Base-by-base conservation (phyloP, 1,139 yeast genomes). In the Debaryomyces fabryi region DNA sequence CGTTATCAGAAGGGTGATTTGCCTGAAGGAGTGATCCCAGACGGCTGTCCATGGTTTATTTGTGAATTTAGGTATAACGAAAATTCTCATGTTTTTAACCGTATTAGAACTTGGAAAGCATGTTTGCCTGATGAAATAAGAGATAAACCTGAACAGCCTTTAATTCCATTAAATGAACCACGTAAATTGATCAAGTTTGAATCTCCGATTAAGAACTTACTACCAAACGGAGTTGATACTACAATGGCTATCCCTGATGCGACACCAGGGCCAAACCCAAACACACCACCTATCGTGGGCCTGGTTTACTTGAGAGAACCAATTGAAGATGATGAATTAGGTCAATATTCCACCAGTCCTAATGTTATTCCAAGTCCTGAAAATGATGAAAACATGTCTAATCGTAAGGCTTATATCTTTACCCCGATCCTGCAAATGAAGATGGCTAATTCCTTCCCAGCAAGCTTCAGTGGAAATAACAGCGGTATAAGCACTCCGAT, bases 91-190 rank as follows among this genome's bases (percentile, higher is more conserved):
- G 86, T 86, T 24, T 93, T 93, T 74, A 93, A 93, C 70, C 86
- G 95, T 64, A 93, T 93, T 60, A 82, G 98, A 63, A 93, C 99
- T 1, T 93, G 99, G 99, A 93, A 90, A 67, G 98, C 97, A 3
- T 93, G 99, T 72, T 79, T 93, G 56, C 99, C 99, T 0, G 99
- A 93, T 67, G 99, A 92, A 64, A 88, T 92, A 36, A 83, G 98
- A 61, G 92, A 88, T 53, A 79, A 82, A 45, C 87, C 85, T 48
- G 98, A 93, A 64, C 90, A 90, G 42, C 92, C 95, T 56, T 85
- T 85, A 39, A 65, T 75, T 29, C 78, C 78, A 8, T 65, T 76
- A 51, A 65, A 57, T 47, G 80, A 76, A 54, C 81, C 84, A 1
- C 80, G 96, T 59, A 83, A 87, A 54, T 76, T 87, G 62, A 83